phyloP scores from a whole-genome alignment of 345 rosid genomes.

The Tarenaya hassleriana region DNA sequence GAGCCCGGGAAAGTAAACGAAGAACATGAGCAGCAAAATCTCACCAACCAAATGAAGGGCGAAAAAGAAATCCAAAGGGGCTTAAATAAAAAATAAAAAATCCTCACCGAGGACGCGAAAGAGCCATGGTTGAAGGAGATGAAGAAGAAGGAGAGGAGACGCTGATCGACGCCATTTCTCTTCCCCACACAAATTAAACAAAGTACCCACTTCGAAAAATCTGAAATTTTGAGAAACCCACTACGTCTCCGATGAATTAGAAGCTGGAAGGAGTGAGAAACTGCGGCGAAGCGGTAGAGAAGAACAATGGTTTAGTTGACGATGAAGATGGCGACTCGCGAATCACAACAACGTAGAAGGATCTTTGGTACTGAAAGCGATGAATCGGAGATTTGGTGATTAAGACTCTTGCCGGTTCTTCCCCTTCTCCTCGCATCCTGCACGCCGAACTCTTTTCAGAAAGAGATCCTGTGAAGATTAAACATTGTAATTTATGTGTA shows the following conservation, averaged over 20 bases:
- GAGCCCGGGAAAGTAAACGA: background rate
- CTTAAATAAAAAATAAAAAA: background rate
- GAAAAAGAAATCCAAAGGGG: background rate
- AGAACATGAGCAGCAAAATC: background rate
- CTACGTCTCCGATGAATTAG: slow-evolving; percentile 1
- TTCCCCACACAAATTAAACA: background rate
- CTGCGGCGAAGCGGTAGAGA: slow-evolving; percentile 18
- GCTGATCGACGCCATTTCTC: slow-evolving; percentile 37
- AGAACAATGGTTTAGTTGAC: slow-evolving; percentile 5
- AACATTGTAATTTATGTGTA: too few species aligned
- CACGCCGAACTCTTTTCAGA: too few species aligned
- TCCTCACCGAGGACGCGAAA: slow-evolving; percentile 35
- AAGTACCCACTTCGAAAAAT: slow-evolving; percentile 13
- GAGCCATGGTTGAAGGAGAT: slow-evolving; percentile 33
- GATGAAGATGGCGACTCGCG: slow-evolving; percentile 21
- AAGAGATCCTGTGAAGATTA: too few species aligned
- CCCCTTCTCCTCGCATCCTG: slow-evolving; percentile 9
- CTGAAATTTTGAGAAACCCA: slow-evolving; percentile 3
- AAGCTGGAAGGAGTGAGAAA: slow-evolving; percentile 13
- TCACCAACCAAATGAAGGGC: background rate
- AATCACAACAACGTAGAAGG: slow-evolving; percentile 4
- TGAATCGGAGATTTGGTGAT: slow-evolving; percentile 8
- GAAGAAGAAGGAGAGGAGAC: slow-evolving; percentile 29
- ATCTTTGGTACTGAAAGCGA: background rate
- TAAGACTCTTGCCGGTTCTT: slow-evolving; percentile 23